Evolutionary conservation across 1,139 yeast species (phyloP).

Genomic region (Kazachstania sp.): DNA sequence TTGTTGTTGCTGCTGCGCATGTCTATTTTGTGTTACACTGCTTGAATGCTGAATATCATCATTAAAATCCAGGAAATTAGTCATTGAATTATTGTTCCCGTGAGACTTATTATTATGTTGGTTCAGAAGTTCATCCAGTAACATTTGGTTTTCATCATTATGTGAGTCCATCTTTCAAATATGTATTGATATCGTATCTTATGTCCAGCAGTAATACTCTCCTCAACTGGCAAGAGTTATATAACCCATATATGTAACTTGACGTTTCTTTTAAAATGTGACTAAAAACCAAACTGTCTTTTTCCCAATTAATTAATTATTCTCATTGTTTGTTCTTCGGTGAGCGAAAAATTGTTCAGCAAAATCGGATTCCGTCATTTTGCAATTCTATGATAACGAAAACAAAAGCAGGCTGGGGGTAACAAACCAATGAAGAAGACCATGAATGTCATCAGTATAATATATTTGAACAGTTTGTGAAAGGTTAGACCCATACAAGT

Average conservation of each 20-base stretch:
- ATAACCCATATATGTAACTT: too few species aligned
- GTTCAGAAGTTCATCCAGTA: conserved; percentile 14
- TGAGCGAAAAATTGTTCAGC: too few species aligned
- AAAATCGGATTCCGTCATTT: too few species aligned
- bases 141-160: conserved; percentile 12
- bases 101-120: not conserved
- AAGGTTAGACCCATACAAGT: too few species aligned
- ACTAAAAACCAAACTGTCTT: too few species aligned
- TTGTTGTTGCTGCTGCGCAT: not conserved
- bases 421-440: too few species aligned
- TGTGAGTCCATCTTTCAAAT: conserved; percentile 1
- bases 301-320: too few species aligned
- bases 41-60: not conserved
- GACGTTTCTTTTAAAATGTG: not conserved
- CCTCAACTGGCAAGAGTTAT: not conserved
- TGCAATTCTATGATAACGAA: too few species aligned
- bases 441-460: too few species aligned
- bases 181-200: not conserved
- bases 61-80: not conserved
- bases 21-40: not conserved
- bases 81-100: not conserved
- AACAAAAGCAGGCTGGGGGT: not conserved
- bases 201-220: too few species aligned
- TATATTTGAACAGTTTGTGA: too few species aligned
- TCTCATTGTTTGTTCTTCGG: too few species aligned